Base-by-base conservation (phyloP, 139 green algal species). In the Trebouxia sp. region DNA sequence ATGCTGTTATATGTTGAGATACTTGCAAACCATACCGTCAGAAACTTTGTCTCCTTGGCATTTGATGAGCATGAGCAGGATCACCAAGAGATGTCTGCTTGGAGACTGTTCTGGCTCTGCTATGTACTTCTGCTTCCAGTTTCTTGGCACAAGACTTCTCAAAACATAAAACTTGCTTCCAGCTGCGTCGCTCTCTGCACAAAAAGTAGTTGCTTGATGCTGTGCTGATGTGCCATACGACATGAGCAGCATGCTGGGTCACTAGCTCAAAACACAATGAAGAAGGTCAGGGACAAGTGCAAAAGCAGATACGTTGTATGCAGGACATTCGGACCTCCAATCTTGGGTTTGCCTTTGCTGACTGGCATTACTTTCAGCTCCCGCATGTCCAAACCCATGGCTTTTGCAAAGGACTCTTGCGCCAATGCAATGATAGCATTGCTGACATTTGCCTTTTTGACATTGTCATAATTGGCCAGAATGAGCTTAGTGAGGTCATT, bases 311-410 rank as follows among this genome's bases (percentile, higher is more conserved):
- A 65, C 41, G 1, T 11, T 14, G 26, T 28, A 26, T 78, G 39
- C 38, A 58, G 22, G 26, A 14, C 66, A 20, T 48, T 14, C 45
- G 43, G 17, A 65, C 58, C 26, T 35, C n/a, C 14, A 28, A 65
- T 15, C 43, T 45, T 55, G n/a, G 17, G 30, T 62, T 79, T 45
- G 37, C 43, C 43, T 79, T 55, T 62, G n/a, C 45, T 72, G 48
- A 39, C 32, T 15, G 32, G 42, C 3, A 15, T 26, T 39, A 51
- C 37, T 5, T 10, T 77, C 35, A 84, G 28, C 80, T 76, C 55
- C 74, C 76, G 78, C 74, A 85, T 85, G 45, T 85, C 81, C 45
- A 85, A 41, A 45, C 81, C 81, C 17, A 85, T 38, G n/a, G 30
- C 24, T 8, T 72, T 53, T 6, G 62, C 17, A 26, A 85, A 85